Conservation (phyloP, 768 basidiomycete species). For the Leccinum longicurvipes region DNA sequence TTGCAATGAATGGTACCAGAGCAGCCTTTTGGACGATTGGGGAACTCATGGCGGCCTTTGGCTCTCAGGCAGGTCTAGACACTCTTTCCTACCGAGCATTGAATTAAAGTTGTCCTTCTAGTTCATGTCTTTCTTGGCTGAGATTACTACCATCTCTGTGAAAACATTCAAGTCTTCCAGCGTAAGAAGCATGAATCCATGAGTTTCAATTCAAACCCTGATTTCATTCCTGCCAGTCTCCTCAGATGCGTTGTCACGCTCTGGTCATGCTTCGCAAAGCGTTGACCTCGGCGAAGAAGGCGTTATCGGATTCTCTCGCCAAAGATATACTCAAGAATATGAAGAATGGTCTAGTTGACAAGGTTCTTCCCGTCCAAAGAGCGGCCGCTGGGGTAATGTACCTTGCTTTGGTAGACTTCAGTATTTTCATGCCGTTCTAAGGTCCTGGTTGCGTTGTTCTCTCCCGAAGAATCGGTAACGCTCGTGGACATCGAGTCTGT, state of each 20-base stretch:
- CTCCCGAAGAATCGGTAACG: slow-evolving; percentile 51
- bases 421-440: slow-evolving; percentile 26
- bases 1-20: slow-evolving; percentile 36
- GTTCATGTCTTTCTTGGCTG: slow-evolving; percentile 96
- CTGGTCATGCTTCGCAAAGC: slow-evolving; percentile 76
- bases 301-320: slow-evolving; percentile 70
- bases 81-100: background rate
- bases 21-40: slow-evolving; percentile 86
- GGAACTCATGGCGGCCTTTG: slow-evolving; percentile 82
- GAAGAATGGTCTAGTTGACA: slow-evolving; percentile 72
- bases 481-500: slow-evolving; percentile 76
- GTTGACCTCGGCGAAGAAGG: slow-evolving; percentile 75
- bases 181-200: slow-evolving; percentile 41
- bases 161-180: slow-evolving; percentile 71
- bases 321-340: slow-evolving; percentile 87
- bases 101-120: slow-evolving; percentile 29
- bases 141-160: slow-evolving; percentile 64
- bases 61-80: slow-evolving; percentile 65
- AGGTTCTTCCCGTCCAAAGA: slow-evolving; percentile 80
- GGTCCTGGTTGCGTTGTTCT: slow-evolving; percentile 58
- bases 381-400: slow-evolving; percentile 68
- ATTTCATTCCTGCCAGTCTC: slow-evolving; percentile 45
- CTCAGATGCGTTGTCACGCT: slow-evolving; percentile 81
- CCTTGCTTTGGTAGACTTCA: background rate
- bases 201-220: slow-evolving; percentile 2